Percentiles rank a stretch among this genome's conserved stretches.
These are phyloP conservation scores for Conidiobolus incongruus DNA, from an alignment of 371 early-diverging fungal genomes.

Conservation along the genomic window DNA sequence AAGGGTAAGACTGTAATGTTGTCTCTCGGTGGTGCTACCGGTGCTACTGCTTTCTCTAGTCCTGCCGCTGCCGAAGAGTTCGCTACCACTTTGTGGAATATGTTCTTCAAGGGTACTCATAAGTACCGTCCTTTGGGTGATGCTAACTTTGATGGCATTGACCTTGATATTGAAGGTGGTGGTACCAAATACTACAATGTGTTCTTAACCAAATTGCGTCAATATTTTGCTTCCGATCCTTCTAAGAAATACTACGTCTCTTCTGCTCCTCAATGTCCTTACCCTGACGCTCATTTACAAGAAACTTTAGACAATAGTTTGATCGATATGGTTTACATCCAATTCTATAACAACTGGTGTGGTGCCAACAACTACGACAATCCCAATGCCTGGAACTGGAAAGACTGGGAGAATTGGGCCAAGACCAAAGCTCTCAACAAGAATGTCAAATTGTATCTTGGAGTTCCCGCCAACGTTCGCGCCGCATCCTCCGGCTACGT, in stretches of 20 bases:
- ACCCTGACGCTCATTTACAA: constrained; percentile 16
- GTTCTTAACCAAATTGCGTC: constrained; percentile 23
- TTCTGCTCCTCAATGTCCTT: constrained; percentile 53
- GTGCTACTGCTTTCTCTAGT: constrained; percentile 23
- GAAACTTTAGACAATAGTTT: constrained; percentile 7
- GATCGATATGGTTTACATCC: constrained; percentile 26
- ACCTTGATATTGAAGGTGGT: constrained; percentile 48
- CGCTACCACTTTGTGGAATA: constrained; percentile 33
- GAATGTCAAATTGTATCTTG: constrained; percentile 28
- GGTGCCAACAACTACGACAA: constrained; percentile 16
- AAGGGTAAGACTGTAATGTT: constrained; percentile 34
- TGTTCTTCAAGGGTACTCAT: constrained; percentile 25
- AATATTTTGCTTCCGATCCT: constrained; percentile 13
- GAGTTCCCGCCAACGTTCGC: constrained; percentile 27
- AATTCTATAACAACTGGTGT: constrained; percentile 53
- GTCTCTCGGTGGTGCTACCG: constrained; percentile 44
- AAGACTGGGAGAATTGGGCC: no score
- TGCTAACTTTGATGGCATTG: constrained; percentile 35
- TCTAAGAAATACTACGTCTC: constrained; percentile 31
- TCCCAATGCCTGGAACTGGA: constrained; percentile 22
- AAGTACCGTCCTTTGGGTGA: constrained; percentile 33
- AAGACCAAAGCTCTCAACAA: constrained; percentile 22
- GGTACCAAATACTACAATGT: constrained; percentile 15
- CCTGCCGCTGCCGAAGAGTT: constrained; percentile 22
- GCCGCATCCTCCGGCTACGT: constrained; percentile 30